Base-by-base conservation (phyloP, 2,329 filamentous ascomycete genomes). In the Chaetoscypha palmicola region DNA sequence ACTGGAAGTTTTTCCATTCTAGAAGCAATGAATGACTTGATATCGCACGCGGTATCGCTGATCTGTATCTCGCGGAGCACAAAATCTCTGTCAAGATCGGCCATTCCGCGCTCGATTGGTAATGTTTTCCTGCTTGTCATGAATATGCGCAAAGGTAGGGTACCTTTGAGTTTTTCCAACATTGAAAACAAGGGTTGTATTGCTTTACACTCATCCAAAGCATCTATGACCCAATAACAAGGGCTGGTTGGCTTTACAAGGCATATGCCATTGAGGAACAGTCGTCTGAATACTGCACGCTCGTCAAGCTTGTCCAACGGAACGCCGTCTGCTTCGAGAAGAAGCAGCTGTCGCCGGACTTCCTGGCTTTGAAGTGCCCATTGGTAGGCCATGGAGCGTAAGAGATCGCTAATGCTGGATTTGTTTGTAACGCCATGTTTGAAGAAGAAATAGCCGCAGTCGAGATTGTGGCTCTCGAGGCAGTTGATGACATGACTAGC, bases 381-480 rank as follows among this genome's bases (percentile, higher is more conserved):
- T 43, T 64, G 62, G 39, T 40, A 58, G 10, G 57, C 53, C 5
- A 64, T 28, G 2, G 59, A 62, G 7, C 50, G 30, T 2, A 64
- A 32, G 34, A 56, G 43, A 7, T 38, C 22, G 19, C 43, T 50
- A 16, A 58, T 26, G n/a, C 48, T 48, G 9, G 47, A 45, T 45
- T 61, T 61, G n/a, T 11, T 40, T 23, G 52, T 51, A 35, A 64
- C 56, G 9, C 52, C 54, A 43, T 53, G 57, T 24, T 51, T 46
- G 43, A 65, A 59, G 41, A 61, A 64, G 38, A 55, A 62, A 37
- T 39, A 39, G 14, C 23, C 10, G 23, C 37, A 39, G 14, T 39
- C 37, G 12, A 39, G n/a, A 7, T 21, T 21, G 10, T 30, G 24
- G 10, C 31, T 26, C 11, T 60, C 63, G 5, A 51, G 48, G 43